Evolutionary conservation across 2,329 filamentous ascomycete genomes (phyloP).

Genomic region (Alternaria tenuissima): DNA sequence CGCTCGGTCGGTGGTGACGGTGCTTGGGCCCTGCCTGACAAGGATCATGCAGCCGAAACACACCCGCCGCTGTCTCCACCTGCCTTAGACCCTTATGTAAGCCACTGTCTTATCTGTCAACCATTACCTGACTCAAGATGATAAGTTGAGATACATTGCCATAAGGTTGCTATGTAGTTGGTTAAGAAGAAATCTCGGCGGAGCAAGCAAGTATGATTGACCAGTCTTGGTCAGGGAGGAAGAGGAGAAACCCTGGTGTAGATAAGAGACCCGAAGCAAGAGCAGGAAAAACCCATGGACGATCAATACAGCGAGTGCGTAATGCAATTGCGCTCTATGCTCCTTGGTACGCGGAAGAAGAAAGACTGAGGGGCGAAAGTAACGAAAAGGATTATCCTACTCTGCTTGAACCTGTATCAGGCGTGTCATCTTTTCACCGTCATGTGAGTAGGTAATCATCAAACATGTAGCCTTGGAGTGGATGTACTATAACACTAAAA

Average conservation of each 20-base stretch:
- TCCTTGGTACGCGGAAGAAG: background rate
- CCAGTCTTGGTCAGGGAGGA: too few relatives aligned
- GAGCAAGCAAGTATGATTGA: too few relatives aligned
- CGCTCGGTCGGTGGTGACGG: constrained; percentile 19
- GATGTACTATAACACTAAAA: background rate
- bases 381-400: background rate
- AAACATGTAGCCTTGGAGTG: background rate
- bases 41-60: constrained; percentile 17
- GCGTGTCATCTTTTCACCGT: background rate
- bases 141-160: too few relatives aligned
- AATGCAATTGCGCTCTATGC: background rate
- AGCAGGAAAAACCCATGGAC: background rate
- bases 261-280: background rate
- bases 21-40: constrained; percentile 16
- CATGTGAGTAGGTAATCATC: background rate
- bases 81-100: constrained; percentile 9
- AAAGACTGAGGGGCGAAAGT: background rate
- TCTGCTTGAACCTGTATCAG: background rate
- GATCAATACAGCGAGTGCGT: background rate
- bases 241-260: background rate
- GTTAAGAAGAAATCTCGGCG: background rate
- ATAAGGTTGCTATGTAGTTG: too few relatives aligned
- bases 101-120: background rate
- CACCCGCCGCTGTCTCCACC: constrained; percentile 12
- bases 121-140: background rate